A percentile compares a stretch with the other conserved stretches of the same genome.
Conservation (phyloP, 257 asterid genomes). For the Salvia hispanica region DNA sequence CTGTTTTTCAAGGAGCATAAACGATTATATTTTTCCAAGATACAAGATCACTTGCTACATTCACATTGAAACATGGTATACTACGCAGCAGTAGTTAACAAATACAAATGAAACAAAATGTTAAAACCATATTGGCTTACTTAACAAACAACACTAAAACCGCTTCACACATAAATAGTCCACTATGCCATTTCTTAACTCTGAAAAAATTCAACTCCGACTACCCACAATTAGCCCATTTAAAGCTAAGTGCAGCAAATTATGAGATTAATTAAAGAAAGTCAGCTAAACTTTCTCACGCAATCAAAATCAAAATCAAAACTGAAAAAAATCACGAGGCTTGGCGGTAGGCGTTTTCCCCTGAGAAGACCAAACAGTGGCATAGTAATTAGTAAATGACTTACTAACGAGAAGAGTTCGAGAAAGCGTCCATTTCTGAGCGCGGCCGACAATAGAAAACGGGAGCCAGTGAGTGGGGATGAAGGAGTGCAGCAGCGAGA, state of each 20-base stretch:
- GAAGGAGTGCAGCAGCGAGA: constrained; percentile 84
- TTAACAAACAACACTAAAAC: background rate
- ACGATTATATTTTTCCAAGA: background rate
- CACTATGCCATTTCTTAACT: background rate
- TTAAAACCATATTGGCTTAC: background rate
- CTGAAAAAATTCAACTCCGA: background rate
- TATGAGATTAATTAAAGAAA: background rate
- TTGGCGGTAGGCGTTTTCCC: background rate
- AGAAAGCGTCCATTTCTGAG: constrained; percentile 98
- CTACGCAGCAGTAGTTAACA: no score
- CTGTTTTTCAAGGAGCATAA: background rate
- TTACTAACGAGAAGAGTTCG: constrained; percentile 96
- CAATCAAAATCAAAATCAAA: background rate
- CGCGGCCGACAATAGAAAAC: constrained; percentile 93
- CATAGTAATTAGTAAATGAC: constrained; percentile 41
- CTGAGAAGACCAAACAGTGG: background rate
- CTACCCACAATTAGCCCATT: background rate
- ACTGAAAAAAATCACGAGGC: background rate
- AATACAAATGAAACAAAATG: no score
- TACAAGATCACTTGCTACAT: background rate
- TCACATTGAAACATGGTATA: background rate
- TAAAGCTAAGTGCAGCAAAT: background rate
- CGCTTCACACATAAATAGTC: background rate
- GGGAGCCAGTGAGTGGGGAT: constrained; percentile 99
- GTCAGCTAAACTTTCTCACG: background rate